Evolutionary conservation across 345 rosid species (phyloP), one percentile per base, ranked within the genome.

Genomic region (Eutrema heterophyllum): DNA sequence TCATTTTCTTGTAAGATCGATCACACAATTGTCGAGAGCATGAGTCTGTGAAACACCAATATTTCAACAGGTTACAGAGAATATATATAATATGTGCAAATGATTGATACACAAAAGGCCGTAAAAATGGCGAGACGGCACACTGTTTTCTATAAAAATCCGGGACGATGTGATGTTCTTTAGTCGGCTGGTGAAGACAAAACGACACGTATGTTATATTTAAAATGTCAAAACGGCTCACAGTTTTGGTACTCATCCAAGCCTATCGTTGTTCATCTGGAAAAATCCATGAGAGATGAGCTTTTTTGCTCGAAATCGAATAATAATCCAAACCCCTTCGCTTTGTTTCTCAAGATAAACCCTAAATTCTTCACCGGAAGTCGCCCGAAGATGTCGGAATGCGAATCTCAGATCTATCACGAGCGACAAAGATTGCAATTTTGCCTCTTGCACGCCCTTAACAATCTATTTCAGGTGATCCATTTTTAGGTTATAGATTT

Each of bases 391-490:
- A 89, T 81, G 92, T 77, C 84, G 13, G 72, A 21, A 64, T 61
- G 62, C 64, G 78, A 79, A 71, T 65, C 87, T 1, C 39, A 56
- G 64, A 78, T 95, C 52, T 92, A 85, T 75, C 99, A 92, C 78
- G 97, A 92, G 76, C 86, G 78, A 65, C 97, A 95, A 75, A 84
- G 86, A 66, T 71, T 95, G 9, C 97, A 95, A 30, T 87, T 87
- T 57, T 92, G 97, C 80, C 94, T 92, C 73, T 69, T 92, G 10
- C 97, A 95, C 82, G 72, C 89, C 9, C 97, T 95, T 71, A 92
- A 90, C 86, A 95, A 86, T 80, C 92, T 95, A 74, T 92, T 92
- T 76, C 97, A 92, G 97, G 99, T 90, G 41, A 69, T 64, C 48
- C 24, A 48, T 35, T 40, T 24, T 43, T 10, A 27, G n/a, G 15